Evolutionary conservation across 495 filamentous ascomycete species (phyloP).

Genomic region (Annulohypoxylon bovei): DNA sequence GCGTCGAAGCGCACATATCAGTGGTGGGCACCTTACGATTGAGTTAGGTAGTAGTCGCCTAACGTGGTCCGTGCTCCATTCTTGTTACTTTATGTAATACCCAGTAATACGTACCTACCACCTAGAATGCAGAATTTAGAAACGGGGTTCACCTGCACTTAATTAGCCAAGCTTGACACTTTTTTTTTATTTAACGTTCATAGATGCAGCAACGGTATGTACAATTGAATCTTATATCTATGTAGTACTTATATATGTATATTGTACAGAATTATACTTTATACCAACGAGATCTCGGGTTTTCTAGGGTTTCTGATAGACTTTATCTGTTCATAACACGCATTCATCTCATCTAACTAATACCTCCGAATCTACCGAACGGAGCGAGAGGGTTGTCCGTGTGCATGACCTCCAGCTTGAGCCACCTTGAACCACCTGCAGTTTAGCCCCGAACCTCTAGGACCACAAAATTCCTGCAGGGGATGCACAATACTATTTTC

Average conservation of each 20-base stretch:
- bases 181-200: slow-evolving; percentile 5
- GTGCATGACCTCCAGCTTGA: slow-evolving; percentile 18
- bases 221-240: neutral
- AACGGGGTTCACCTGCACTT: neutral
- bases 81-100: neutral
- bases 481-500: slow-evolving; percentile 38
- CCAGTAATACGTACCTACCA: neutral
- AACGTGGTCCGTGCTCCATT: slow-evolving; percentile 26
- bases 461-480: slow-evolving; percentile 42
- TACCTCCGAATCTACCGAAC: slow-evolving; percentile 31
- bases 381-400: slow-evolving; percentile 18
- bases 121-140: neutral
- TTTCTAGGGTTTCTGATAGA: slow-evolving; percentile 1
- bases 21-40: slow-evolving; percentile 23
- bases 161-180: slow-evolving; percentile 6
- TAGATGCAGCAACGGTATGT: neutral
- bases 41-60: slow-evolving; percentile 24
- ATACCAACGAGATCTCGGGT: slow-evolving; percentile 3
- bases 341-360: slow-evolving; percentile 12
- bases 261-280: neutral
- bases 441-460: slow-evolving; percentile 24
- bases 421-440: slow-evolving; percentile 5
- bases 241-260: neutral
- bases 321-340: slow-evolving; percentile 9
- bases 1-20: slow-evolving; percentile 31